Percentiles rank a stretch among this genome's conserved stretches.
Evolutionary conservation across 176 grass and related monocot genomes (phyloP).

Genomic region (Dendrocalamus sinicus): DNA sequence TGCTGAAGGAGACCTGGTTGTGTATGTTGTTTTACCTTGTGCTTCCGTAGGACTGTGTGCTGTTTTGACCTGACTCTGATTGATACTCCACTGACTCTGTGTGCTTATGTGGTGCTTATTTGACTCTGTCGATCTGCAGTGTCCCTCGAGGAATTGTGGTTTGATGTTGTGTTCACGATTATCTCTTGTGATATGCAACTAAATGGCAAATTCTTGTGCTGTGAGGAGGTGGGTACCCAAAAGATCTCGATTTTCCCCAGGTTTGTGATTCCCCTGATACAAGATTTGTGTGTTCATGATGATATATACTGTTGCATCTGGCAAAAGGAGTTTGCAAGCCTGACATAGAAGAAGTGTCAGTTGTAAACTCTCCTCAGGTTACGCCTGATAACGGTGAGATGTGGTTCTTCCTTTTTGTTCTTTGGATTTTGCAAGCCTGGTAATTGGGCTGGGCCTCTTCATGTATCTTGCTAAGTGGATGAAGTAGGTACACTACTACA

Average conservation of each 20-base stretch:
- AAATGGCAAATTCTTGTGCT: not conserved
- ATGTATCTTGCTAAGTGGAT: not conserved
- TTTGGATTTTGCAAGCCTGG: not conserved
- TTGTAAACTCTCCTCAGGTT: not conserved
- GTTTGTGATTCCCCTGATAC: not conserved
- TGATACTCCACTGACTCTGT: not conserved
- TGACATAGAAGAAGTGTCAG: too few species aligned
- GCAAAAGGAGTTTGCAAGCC: not conserved
- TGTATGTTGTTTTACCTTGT: not conserved
- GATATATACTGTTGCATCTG: not conserved
- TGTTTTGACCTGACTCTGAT: not conserved
- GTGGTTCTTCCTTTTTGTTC: not conserved
- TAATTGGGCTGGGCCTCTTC: not conserved
- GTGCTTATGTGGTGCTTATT: not conserved
- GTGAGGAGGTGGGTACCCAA: not conserved
- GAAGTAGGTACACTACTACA: too few species aligned
- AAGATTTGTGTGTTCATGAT: not conserved
- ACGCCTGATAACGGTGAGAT: not conserved
- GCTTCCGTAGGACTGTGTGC: not conserved
- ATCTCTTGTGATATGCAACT: not conserved
- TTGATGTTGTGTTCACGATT: not conserved
- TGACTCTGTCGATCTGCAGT: not conserved
- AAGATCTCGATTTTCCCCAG: not conserved
- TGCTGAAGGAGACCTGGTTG: not conserved
- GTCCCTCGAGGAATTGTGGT: not conserved